A percentile compares a stretch with the other conserved stretches of the same genome.
Conservation (phyloP, 805 yeast genomes). For the Candida oleophila region DNA sequence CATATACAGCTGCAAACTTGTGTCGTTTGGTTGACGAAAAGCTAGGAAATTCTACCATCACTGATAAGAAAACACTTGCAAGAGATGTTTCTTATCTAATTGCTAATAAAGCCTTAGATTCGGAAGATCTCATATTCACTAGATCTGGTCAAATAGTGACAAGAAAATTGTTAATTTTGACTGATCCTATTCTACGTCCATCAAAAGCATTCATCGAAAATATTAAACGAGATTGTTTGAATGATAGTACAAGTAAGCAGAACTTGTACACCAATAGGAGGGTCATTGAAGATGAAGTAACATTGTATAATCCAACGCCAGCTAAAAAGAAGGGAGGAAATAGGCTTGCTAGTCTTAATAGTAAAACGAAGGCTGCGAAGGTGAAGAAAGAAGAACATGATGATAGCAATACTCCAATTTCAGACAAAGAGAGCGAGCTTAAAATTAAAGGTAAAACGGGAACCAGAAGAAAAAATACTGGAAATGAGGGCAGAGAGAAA, state of each 20-base stretch:
- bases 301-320: constrained; percentile 12
- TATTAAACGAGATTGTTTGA: constrained; percentile 21
- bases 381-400: constrained; percentile 4
- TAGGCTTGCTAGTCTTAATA: constrained; percentile 2
- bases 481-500: neutral
- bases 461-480: constrained; percentile 1
- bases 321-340: constrained; percentile 1
- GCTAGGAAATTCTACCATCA: constrained; percentile 25
- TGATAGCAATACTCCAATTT: neutral
- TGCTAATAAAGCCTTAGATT: constrained; percentile 18
- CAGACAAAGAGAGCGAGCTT: neutral
- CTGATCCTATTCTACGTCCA: constrained; percentile 27
- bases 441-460: neutral
- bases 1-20: constrained; percentile 31
- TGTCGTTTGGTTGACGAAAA: constrained; percentile 30
- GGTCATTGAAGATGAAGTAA: constrained; percentile 29
- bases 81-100: constrained; percentile 35
- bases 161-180: constrained; percentile 31
- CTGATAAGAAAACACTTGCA: constrained; percentile 39
- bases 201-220: constrained; percentile 26
- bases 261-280: constrained; percentile 14
- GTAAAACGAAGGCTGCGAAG: constrained; percentile 6
- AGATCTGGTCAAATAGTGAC: constrained; percentile 27
- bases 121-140: constrained; percentile 20
- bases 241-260: constrained; percentile 21